Evolutionary conservation across 2,329 filamentous ascomycete species (phyloP).

Genomic region (Epichloe amarillans): DNA sequence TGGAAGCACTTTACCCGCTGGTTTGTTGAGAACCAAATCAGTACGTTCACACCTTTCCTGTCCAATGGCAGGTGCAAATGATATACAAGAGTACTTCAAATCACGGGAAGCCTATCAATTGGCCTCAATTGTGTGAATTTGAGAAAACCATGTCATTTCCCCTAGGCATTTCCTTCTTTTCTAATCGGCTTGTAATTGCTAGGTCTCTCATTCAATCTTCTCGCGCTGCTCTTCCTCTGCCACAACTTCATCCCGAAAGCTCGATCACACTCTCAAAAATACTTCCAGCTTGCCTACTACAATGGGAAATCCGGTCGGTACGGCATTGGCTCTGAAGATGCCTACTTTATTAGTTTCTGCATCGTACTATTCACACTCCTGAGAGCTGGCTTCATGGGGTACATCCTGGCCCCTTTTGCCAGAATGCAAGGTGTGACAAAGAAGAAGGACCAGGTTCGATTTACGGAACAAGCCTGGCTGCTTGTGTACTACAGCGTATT

Average conservation of each 20-base stretch:
- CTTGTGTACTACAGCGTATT: conserved; percentile 70
- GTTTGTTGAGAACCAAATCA: conserved; percentile 69
- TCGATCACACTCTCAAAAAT: conserved; percentile 67
- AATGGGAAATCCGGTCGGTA: conserved; percentile 57
- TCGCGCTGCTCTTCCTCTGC: conserved; percentile 69
- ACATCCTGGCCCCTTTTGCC: conserved; percentile 68
- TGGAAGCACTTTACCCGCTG: conserved; percentile 50
- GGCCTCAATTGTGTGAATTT: not conserved
- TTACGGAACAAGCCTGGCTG: conserved; percentile 91
- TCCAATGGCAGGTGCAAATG: conserved; percentile 3
- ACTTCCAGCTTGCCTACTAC: conserved; percentile 78
- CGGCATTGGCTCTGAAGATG: conserved; percentile 65
- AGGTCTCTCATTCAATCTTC: conserved; percentile 74
- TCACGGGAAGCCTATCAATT: not conserved
- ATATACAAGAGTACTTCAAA: not conserved
- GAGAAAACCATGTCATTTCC: not conserved
- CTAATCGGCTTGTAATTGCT: not conserved
- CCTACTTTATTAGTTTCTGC: conserved; percentile 63
- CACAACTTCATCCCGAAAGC: conserved; percentile 74
- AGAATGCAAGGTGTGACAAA: conserved; percentile 59
- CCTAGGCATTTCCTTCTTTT: conserved; percentile 6
- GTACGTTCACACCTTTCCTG: conserved; percentile 33
- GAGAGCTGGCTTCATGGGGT: conserved; percentile 75
- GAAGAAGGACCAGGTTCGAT: conserved; percentile 64
- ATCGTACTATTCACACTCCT: conserved; percentile 78